A percentile compares a stretch with the other conserved stretches of the same genome.
These are phyloP conservation scores for Cyanodermella asteris DNA, from an alignment of 2,329 filamentous ascomycete genomes.

Conservation along the genomic window DNA sequence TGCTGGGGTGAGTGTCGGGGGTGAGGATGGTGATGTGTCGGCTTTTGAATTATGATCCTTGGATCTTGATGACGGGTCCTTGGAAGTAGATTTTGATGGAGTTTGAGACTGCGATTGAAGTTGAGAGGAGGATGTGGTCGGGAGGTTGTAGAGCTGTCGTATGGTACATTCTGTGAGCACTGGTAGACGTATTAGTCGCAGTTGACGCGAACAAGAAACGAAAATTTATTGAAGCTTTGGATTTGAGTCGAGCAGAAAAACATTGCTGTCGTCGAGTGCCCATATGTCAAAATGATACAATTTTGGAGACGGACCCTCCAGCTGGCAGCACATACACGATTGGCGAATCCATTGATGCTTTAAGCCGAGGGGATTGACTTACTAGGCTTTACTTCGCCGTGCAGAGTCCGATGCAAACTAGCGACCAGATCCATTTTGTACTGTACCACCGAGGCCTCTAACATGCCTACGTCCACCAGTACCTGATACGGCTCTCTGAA, in stretches of 20 bases:
- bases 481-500: constrained; percentile 93
- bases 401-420: constrained; percentile 59
- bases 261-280: not conserved
- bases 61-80: too few species aligned
- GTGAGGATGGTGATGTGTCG: too few species aligned
- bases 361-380: constrained; percentile 14
- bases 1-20: constrained; percentile 9
- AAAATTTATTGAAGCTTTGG: too few species aligned
- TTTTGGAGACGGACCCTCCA: too few species aligned
- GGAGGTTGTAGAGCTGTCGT: constrained; percentile 49
- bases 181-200: constrained; percentile 16
- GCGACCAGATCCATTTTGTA: constrained; percentile 79
- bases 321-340: too few species aligned
- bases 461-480: constrained; percentile 66
- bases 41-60: too few species aligned
- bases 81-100: not conserved
- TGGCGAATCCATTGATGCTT: constrained; percentile 4
- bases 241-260: not conserved
- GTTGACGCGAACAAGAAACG: too few species aligned
- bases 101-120: not conserved
- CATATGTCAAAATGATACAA: not conserved
- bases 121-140: constrained; percentile 28
- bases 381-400: constrained; percentile 70
- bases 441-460: constrained; percentile 55
- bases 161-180: constrained; percentile 50